A percentile compares a stretch with the other conserved stretches of the same genome.
These are phyloP conservation scores for Neurospora sp. DNA, from an alignment of 495 filamentous ascomycete genomes.

Conservation along the genomic window DNA sequence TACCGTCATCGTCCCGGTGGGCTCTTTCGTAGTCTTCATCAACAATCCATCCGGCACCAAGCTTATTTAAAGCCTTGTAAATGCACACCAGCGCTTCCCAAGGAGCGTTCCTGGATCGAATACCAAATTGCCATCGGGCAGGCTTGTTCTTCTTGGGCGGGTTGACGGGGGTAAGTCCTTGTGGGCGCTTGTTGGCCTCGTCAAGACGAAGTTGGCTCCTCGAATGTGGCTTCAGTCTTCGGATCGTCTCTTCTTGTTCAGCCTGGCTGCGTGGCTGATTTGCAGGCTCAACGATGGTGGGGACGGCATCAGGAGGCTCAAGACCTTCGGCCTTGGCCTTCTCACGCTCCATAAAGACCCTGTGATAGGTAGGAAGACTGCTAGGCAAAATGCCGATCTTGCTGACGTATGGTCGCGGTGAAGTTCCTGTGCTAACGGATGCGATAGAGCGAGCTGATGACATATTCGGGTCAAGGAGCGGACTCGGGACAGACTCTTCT, in stretches of 20 bases:
- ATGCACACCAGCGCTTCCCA: constrained; percentile 90
- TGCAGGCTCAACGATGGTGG: constrained; percentile 38
- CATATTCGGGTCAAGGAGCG: constrained; percentile 25
- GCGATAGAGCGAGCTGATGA: constrained; percentile 35
- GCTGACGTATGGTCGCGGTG: constrained; percentile 51
- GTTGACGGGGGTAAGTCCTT: constrained; percentile 49
- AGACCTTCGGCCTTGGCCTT: constrained; percentile 34
- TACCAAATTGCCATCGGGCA: constrained; percentile 95
- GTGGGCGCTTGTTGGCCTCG: constrained; percentile 55
- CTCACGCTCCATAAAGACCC: constrained; percentile 73
- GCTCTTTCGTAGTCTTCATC: constrained; percentile 43
- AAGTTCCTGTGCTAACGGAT: constrained; percentile 34
- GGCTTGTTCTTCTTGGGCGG: constrained; percentile 55
- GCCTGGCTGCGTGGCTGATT: constrained; percentile 50
- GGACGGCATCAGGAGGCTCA: constrained; percentile 25
- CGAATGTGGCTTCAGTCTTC: constrained; percentile 71
- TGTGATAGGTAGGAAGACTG: constrained; percentile 80
- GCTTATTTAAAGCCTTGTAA: constrained; percentile 77
- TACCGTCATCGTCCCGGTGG: constrained; percentile 8
- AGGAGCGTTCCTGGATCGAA: constrained; percentile 84
- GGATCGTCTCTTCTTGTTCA: constrained; percentile 64
- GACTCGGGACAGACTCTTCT: constrained; percentile 20
- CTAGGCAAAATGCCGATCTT: constrained; percentile 86
- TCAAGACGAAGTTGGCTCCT: constrained; percentile 49
- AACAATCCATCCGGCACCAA: constrained; percentile 75